Evolutionary conservation across 345 rosid genomes (phyloP).

Genomic region (Eucalyptus polybractea): DNA sequence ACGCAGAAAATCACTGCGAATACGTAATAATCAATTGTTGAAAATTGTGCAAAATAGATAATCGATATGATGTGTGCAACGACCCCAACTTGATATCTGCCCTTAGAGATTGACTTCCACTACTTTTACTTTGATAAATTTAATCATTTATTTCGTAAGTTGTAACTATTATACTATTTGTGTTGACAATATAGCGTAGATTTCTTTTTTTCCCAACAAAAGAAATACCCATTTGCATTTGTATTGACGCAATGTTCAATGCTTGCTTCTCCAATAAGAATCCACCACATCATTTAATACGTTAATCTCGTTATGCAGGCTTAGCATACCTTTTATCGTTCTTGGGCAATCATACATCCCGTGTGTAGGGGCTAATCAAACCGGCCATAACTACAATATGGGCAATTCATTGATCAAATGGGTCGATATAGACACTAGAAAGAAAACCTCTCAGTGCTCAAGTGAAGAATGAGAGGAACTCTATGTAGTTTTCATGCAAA

Average conservation of each 20-base stretch:
- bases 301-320: no score
- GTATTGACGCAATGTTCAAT: not conserved
- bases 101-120: not conserved
- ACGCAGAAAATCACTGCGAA: fast-evolving
- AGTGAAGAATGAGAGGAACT: not conserved
- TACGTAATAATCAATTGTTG: not conserved
- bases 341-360: no score
- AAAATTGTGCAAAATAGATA: not conserved
- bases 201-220: not conserved
- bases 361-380: no score
- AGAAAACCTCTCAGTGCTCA: not conserved
- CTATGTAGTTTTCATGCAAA: not conserved
- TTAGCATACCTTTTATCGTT: no score
- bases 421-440: not conserved
- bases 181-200: not conserved
- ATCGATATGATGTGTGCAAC: not conserved
- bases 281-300: no score
- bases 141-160: no score
- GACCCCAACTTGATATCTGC: fast-evolving
- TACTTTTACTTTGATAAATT: not conserved
- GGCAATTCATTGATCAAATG: not conserved
- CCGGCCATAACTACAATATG: not conserved
- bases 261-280: fast-evolving
- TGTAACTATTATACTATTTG: no score
- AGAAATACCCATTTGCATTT: no score